Evolutionary conservation across 164 flowering plant genomes (phyloP).

Genomic region (Cinnamomum micranthum): DNA sequence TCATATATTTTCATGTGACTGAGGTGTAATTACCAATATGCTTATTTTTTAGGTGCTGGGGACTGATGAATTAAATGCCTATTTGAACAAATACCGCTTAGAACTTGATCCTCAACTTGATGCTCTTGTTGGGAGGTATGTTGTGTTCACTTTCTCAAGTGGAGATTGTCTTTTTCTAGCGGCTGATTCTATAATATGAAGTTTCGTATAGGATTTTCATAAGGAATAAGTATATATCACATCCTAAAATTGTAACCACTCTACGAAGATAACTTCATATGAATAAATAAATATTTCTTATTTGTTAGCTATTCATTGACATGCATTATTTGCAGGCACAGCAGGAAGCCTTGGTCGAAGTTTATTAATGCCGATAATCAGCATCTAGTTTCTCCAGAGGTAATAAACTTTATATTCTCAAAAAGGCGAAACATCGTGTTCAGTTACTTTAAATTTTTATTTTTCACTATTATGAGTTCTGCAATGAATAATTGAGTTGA

Average conservation of each 20-base stretch:
- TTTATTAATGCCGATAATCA: slow-evolving; percentile 80
- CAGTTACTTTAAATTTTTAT: background rate
- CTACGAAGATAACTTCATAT: background rate
- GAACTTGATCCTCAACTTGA: slow-evolving; percentile 75
- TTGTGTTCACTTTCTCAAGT: slow-evolving; percentile 3
- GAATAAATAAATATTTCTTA: background rate
- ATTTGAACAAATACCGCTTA: slow-evolving; percentile 57
- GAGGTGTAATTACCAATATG: too few relatives aligned
- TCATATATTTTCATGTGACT: too few relatives aligned
- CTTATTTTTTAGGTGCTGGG: slow-evolving; percentile 57
- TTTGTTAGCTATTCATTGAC: background rate
- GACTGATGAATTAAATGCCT: slow-evolving; percentile 68
- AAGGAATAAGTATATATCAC: background rate
- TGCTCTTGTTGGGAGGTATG: slow-evolving; percentile 86
- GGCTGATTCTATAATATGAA: background rate
- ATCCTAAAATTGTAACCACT: background rate
- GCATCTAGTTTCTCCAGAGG: slow-evolving; percentile 79
- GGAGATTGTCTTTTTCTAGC: background rate
- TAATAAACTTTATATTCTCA: slow-evolving; percentile 7
- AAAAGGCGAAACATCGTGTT: background rate
- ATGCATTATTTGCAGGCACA: slow-evolving; percentile 51
- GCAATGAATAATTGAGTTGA: background rate
- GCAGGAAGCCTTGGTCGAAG: slow-evolving; percentile 83
- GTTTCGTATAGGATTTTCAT: background rate
- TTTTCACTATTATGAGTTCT: background rate